Base-by-base conservation (phyloP, 2,329 filamentous ascomycete species). In the Rhytidhysteron rufulum region DNA sequence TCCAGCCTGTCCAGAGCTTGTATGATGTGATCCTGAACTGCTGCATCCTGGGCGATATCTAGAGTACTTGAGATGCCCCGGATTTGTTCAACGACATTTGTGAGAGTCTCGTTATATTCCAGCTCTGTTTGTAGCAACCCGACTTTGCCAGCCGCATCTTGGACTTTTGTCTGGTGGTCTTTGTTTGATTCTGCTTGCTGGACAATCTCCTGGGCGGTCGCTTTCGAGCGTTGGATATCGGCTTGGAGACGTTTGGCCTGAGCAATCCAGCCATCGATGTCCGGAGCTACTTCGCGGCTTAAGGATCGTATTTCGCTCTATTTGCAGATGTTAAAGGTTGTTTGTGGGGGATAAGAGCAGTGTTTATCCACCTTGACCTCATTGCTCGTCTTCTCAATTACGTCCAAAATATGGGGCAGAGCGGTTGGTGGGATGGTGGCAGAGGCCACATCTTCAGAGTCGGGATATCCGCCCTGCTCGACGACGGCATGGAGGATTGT, bases 191-290 rank as follows among this genome's bases (percentile, higher is more conserved):
- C 85, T 38, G 89, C 83, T 54, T 88, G 80, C 32, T 82, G 78
- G 4, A 91, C 78, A 43, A 97, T 94, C 42, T 89, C 82, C 55
- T 83, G 83, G 17, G 91, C 89, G 25, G 89, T 82, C 13, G 79
- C 77, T 55, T 88, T 84, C 18, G 88, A 91, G 34, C 80, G 79
- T 54, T 87, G 80, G 49, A 96, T 91, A 58, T 96, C 91, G 46
- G 83, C 79, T 62, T 95, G 88, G 6, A 96, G 78, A 38, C 83
- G 80, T 65, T 88, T 88, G 34, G 90, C 88, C 63, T 93, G 88
- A 37, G 75, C 70, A 41, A 94, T 86, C 91, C 91, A 97, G 37
- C 83, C 79, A 58, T 88, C 85, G 37, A 95, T 85, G 55, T 94
- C 85, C 29, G 83, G 79, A 41, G 83, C 85, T 15, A 82, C 85